Evolutionary conservation across 164 flowering plant species (phyloP), one percentile per base, ranked within the genome.

Genomic region (Vitis amurensis): DNA sequence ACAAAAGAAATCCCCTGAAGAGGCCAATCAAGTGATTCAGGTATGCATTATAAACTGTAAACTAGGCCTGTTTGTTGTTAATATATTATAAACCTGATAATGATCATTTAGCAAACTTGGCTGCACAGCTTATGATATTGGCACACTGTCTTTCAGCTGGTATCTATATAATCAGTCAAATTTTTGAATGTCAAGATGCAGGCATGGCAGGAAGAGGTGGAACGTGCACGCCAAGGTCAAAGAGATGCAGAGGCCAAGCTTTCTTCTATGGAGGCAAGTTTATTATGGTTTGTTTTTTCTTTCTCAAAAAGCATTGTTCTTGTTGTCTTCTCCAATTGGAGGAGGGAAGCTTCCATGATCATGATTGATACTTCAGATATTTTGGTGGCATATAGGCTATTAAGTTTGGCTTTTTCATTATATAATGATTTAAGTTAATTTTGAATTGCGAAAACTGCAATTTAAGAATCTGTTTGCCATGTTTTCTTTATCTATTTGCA

Each of bases 161-260:
- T 66, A 57, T 44, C 19, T 9, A 10, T 48, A n/a, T 65, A 65
- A 50, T 65, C 31, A 65, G 47, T n/a, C 19, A 31, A 31, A 15
- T 14, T 55, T 70, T 71, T 67, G 49, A 67, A 61, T 61, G 64
- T 69, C 55, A 61, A 93, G 95, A 87, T 87, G 74, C 97, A 96
- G 86, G 97, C 95, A 73, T 90, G 97, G 99, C 98, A 93, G 79
- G 97, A 95, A 76, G 99, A 96, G 87, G 97, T 89, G 67, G 99
- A 93, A 72, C 91, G 95, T 65, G 99, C 99, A 67, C 94, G 94
- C 57, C 97, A 88, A 74, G 88, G 92, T 64, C 99, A 96, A 81
- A 86, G 98, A 80, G 97, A 93, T 82, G 98, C 98, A 56, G 99
- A 92, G 76, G 83, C 77, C 84, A 96, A 89, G 82, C 87, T 92